Evolutionary conservation across 75 land plant genomes (phyloP), one percentile per base, ranked within the genome.

Genomic region (Cunninghamia lanceolata): DNA sequence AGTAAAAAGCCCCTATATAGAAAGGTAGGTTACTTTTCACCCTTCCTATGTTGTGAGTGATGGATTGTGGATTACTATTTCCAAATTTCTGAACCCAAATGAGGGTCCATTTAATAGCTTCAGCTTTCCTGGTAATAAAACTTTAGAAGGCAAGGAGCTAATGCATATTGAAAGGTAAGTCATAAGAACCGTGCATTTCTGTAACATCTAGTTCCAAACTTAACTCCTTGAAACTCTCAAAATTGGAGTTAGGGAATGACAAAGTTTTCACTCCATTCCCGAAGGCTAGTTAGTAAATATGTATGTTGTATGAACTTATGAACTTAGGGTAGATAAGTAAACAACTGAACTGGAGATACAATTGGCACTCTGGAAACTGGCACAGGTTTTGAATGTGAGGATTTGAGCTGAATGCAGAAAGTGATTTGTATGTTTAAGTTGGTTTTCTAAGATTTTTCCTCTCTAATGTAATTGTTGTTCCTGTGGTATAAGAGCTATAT

Each of bases 1-100:
- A 91, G 88, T 71, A 88, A 93, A 82, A 87, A 59, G 45, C 95
- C 94, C 76, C 86, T 93, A 2, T 93, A 89, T 73, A 84, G 94
- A 39, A 94, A 93, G 82, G 95, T 94, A 93, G 76, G 89, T 85
- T 32, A 21, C 66, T 39, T 83, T 83, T 83, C 30, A 25, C 42
- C 83, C 40, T 30, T 70, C 42, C 15, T 42, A 32, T 42, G 76
- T 63, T 35, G 32, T n/a, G 21, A 38, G 34, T 86, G 86, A 47
- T 84, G 16, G 38, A 84, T 73, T 73, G 34, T 73, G 75, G 10
- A 30, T 32, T 73, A 13, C 36, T 32, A 13, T 21, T 32, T 59
- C 66, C 66, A 25, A 54, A 54, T 3, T 54, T 54, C 21, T 28
- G 34, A 68, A 68, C 32, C 34, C 73, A n/a, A 68, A 3, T 68